These are phyloP conservation scores for Coccomyxa subellipsoidea DNA, from an alignment of 163 green algal genomes.

Conservation along the genomic window DNA sequence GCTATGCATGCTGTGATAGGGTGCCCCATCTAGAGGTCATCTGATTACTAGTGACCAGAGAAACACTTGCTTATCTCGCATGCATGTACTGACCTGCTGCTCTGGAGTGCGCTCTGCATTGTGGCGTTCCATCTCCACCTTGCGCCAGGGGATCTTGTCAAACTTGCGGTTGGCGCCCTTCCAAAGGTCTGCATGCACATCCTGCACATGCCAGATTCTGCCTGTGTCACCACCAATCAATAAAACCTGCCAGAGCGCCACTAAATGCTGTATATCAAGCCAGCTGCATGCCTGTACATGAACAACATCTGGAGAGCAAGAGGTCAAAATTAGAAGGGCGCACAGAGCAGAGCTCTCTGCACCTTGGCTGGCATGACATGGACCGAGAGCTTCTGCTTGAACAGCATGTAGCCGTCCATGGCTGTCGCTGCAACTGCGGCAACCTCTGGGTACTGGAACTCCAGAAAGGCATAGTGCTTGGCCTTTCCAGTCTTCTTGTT, in stretches of 20 bases:
- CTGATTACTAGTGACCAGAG: too few species aligned
- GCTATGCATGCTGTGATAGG: too few species aligned
- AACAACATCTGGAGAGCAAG: not conserved
- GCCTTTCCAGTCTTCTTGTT: slow-evolving; percentile 86
- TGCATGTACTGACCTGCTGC: slow-evolving; percentile 45
- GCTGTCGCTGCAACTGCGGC: slow-evolving; percentile 86
- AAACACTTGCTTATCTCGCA: too few species aligned
- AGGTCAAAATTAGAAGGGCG: not conserved
- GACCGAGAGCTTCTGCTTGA: slow-evolving; percentile 61
- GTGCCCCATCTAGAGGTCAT: too few species aligned
- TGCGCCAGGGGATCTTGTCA: slow-evolving; percentile 52
- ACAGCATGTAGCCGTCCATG: slow-evolving; percentile 97
- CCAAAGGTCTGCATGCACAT: slow-evolving; percentile 80
- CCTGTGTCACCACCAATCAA: not conserved
- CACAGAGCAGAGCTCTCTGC: not conserved
- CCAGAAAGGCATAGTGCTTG: slow-evolving; percentile 93
- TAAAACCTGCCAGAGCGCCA: not conserved
- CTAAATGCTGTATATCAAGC: not conserved
- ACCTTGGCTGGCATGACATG: slow-evolving; percentile 1
- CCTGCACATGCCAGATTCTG: not conserved
- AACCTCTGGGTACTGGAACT: slow-evolving; percentile 87
- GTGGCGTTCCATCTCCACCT: slow-evolving; percentile 73
- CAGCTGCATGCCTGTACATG: not conserved
- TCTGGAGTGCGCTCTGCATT: slow-evolving; percentile 65
- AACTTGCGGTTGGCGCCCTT: slow-evolving; percentile 84